Base-by-base conservation (phyloP, 148 eudicot species). In the Fagopyrum tataricum region DNA sequence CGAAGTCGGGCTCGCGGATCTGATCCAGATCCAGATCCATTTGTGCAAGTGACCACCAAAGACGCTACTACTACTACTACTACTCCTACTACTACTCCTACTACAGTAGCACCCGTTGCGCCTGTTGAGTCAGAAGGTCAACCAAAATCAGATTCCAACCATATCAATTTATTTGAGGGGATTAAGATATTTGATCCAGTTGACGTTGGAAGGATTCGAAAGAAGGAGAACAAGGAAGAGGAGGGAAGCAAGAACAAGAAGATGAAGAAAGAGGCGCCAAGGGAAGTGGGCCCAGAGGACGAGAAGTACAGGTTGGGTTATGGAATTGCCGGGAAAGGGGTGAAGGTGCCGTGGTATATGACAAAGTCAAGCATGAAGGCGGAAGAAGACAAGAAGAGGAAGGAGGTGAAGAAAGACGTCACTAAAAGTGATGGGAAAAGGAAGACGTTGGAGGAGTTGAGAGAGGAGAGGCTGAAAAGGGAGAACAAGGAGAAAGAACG, bases 91-190 rank as follows among this genome's bases (percentile, higher is more conserved):
- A 31, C 37, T 31, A 4, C 62, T 13, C 2, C 67, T 0, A 39
- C 3, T 21, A 26, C 42, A n/a, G 47, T 46, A 7, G 44, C 10
- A 51, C 15, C 77, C 10, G 51, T 53, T 0, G 68, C 0, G 26
- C 55, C 15, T 10, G 72, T 43, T 0, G 80, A 79, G 39, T 26
- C 72, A 6, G 76, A 83, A 46, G 41, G 62, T 10, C 72, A 85
- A 44, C 44, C 82, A 6, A 79, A 81, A 43, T 70, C 85, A 21
- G 87, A 93, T 41, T 77, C 90, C 44, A 85, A 80, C 55, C 98
- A 95, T 73, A 90, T 95, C 0, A 95, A 95, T 78, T 81, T 95
- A 83, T 95, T 95, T 20, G 96, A 91, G 21, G 97, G 98, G 37
- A 95, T 95, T 43, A 87, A 79, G 87, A 88, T 95, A 40, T 91